Percentiles rank a stretch among this genome's conserved stretches.
Evolutionary conservation across 129 eudicot species (phyloP).

Genomic region (Centella asiatica): DNA sequence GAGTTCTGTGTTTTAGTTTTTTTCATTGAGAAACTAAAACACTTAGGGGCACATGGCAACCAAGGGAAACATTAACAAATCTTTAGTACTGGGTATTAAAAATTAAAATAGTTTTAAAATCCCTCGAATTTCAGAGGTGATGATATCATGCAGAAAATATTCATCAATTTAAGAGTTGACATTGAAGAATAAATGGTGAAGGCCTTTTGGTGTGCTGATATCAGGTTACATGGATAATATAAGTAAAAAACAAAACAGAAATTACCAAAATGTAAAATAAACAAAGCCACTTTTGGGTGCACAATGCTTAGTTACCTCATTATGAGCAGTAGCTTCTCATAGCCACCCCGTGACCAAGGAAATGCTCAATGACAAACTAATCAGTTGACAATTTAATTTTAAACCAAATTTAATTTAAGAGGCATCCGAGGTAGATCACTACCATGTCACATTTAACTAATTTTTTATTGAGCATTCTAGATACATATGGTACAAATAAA

Average conservation of each 20-base stretch:
- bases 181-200: no score
- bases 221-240: no score
- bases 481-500: constrained; percentile 8
- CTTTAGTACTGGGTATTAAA: no score
- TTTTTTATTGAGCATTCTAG: constrained; percentile 16
- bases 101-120: no score
- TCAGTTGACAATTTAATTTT: constrained; percentile 25
- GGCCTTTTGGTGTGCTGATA: background rate
- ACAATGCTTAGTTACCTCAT: background rate
- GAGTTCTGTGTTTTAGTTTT: no score
- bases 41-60: no score
- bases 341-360: constrained; percentile 5
- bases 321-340: no score
- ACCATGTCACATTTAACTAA: constrained; percentile 11
- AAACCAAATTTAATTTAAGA: constrained; percentile 14
- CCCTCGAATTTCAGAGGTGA: no score
- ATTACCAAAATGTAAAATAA: no score
- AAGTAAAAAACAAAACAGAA: no score
- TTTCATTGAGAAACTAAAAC: no score
- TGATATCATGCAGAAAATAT: background rate
- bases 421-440: constrained; percentile 20
- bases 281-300: background rate
- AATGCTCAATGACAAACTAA: constrained; percentile 16
- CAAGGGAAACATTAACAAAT: no score
- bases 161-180: background rate